These are phyloP conservation scores for Pseudogymnoascus sp. DNA, from an alignment of 2,329 filamentous ascomycete genomes.

Conservation along the genomic window DNA sequence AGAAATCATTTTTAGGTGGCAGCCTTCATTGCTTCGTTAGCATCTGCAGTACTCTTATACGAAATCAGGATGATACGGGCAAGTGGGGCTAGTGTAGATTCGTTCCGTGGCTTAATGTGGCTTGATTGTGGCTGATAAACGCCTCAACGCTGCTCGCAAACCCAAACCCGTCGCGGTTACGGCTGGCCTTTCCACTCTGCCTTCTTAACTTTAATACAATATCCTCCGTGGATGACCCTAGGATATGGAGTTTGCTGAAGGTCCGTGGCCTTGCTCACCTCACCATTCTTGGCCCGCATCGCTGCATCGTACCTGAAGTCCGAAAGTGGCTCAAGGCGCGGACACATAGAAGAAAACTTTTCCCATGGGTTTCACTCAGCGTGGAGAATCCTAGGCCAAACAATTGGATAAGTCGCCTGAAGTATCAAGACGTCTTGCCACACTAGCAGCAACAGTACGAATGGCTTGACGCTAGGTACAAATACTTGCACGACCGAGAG, in stretches of 20 bases:
- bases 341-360: conserved; percentile 17
- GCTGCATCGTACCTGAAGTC: conserved; percentile 17
- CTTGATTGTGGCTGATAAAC: background rate
- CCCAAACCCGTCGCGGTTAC: background rate
- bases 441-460: conserved; percentile 17
- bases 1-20: no score
- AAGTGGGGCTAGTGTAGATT: no score
- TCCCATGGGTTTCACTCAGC: conserved; percentile 16
- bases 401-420: conserved; percentile 15
- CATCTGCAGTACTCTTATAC: no score
- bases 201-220: conserved; percentile 6
- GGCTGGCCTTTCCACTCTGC: conserved; percentile 7
- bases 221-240: conserved; percentile 9
- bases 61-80: no score
- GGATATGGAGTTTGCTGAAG: conserved; percentile 17
- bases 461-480: conserved; percentile 17
- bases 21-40: no score
- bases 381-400: conserved; percentile 5
- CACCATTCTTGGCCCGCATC: conserved; percentile 13
- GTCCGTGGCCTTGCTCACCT: conserved; percentile 16
- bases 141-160: background rate
- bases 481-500: conserved; percentile 19
- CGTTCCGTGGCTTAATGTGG: no score
- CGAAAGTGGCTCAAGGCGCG: conserved; percentile 15
- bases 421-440: conserved; percentile 8